These are phyloP conservation scores for Leccinellum albellum DNA, from an alignment of 768 basidiomycete species.

Conservation along the genomic window DNA sequence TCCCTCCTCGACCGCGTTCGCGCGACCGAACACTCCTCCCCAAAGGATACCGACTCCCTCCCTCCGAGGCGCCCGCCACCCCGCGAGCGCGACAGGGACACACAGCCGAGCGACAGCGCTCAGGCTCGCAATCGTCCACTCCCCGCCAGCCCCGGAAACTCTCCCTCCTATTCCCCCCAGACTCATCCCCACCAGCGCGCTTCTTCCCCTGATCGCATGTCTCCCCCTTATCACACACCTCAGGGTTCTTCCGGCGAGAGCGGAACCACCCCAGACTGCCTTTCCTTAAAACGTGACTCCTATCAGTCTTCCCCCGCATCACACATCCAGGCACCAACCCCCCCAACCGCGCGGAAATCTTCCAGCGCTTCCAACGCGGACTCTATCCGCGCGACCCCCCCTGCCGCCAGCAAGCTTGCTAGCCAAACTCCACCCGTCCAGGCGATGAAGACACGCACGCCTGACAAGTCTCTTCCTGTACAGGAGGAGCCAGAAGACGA, in stretches of 20 bases:
- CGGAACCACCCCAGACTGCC: slow-evolving; percentile 38
- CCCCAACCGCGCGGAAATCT: slow-evolving; percentile 27
- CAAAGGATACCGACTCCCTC: slow-evolving; percentile 45
- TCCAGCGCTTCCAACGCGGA: slow-evolving; percentile 17
- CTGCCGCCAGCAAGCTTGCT: slow-evolving; percentile 35
- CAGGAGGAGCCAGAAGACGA: slow-evolving; percentile 78
- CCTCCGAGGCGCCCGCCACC: slow-evolving; percentile 21
- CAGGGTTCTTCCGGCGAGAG: slow-evolving; percentile 44
- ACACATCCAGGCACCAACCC: slow-evolving; percentile 28
- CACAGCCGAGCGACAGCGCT: slow-evolving; percentile 27
- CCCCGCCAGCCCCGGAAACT: slow-evolving; percentile 35
- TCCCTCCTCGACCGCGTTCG: slow-evolving; percentile 54
- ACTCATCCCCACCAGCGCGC: slow-evolving; percentile 36
- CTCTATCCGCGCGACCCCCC: slow-evolving; percentile 32
- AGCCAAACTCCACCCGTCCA: slow-evolving; percentile 58
- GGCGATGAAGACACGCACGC: slow-evolving; percentile 50
- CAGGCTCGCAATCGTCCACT: slow-evolving; percentile 27
- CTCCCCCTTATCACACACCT: slow-evolving; percentile 48
- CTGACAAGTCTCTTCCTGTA: slow-evolving; percentile 70
- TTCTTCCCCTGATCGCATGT: slow-evolving; percentile 52
- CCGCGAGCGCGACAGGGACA: slow-evolving; percentile 43
- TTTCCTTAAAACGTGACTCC: slow-evolving; percentile 45
- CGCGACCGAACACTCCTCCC: slow-evolving; percentile 48
- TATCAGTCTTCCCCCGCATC: slow-evolving; percentile 30
- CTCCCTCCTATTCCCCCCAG: slow-evolving; percentile 41